Base-by-base conservation (phyloP, 495 filamentous ascomycete species). In the Penicillium cosmopolitanum region DNA sequence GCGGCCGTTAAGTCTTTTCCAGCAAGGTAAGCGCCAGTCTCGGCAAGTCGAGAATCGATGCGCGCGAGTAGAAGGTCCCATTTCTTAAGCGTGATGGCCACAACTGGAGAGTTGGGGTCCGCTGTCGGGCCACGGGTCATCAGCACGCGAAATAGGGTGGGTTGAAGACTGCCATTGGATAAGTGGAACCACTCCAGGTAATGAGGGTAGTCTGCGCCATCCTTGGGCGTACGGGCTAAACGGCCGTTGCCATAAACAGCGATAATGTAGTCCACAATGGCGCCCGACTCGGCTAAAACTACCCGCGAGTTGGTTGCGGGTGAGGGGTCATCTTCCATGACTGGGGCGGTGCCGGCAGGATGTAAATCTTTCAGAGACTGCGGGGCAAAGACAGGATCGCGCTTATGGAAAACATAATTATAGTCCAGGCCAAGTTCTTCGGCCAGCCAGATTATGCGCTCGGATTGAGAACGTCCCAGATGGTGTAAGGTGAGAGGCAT, bases 151-250 rank as follows among this genome's bases (percentile, higher is more conserved):
- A 65, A 57, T 1, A 82, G 31, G 0, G 69, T 57, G 0, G 81
- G 72, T 59, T 83, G 80, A 5, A 87, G 69, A n/a, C 69, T 82
- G n/a, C 75, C 77, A 64, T 87, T 87, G 36, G 78, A 73, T 67
- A 81, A 85, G 60, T 88, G 83, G 38, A 82, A 80, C 84, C 85
- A 88, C 65, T 82, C 84, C 4, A 87, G 67, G 67, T 83, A 88
- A 48, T 83, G 73, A 5, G 83, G 62, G 57, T 85, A 87, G 18
- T 68, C 64, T 10, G 75, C 68, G 21, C 80, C 62, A 8, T 65
- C 69, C 2, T 66, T 62, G 3, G 81, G 80, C 0, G 71, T 53
- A 1, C 80, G 48, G 9, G 72, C 63, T 12, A 89, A 66, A 6
- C 61, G 62, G 11, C 80, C 81, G 47, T 74, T 60, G 16, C 78